Evolutionary conservation across 1,284 basidiomycete genomes (phyloP).

Genomic region (Uromyces viciae-fabae): DNA sequence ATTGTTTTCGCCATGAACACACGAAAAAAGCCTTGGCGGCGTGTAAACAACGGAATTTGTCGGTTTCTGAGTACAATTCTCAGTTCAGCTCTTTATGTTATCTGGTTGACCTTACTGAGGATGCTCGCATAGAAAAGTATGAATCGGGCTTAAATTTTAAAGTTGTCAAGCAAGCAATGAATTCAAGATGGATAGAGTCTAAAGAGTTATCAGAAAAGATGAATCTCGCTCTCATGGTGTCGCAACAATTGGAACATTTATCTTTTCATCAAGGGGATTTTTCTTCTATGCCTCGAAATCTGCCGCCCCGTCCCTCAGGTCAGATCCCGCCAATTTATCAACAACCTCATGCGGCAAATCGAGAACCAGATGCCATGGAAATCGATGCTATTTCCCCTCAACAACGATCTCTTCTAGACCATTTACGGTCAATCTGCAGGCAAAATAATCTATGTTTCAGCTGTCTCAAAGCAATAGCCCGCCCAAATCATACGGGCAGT

Average conservation of each 20-base stretch:
- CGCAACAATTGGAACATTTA: not conserved
- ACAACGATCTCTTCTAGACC: not conserved
- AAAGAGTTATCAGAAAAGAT: not conserved
- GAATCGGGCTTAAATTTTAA: not conserved
- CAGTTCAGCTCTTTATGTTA: slow-evolving; percentile 12
- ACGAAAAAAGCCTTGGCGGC: not conserved
- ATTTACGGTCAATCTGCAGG: not conserved
- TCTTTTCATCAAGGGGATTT: not conserved
- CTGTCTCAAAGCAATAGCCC: not conserved
- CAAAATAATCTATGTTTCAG: not conserved
- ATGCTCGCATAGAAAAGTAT: not conserved
- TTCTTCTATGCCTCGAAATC: no score
- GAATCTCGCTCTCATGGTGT: not conserved
- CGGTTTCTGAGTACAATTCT: slow-evolving; percentile 10
- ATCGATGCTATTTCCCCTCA: not conserved
- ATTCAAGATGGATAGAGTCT: not conserved
- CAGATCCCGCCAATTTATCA: not conserved
- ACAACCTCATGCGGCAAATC: not conserved
- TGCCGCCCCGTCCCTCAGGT: not conserved
- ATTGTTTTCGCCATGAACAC: not conserved
- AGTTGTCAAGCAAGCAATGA: not conserved
- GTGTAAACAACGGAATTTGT: not conserved
- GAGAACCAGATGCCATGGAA: not conserved
- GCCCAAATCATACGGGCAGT: not conserved
- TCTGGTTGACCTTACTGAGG: slow-evolving; percentile 15